Evolutionary conservation across 805 yeast genomes (phyloP), one percentile per base, ranked within the genome.

Genomic region (Saccharomyces paradoxus): DNA sequence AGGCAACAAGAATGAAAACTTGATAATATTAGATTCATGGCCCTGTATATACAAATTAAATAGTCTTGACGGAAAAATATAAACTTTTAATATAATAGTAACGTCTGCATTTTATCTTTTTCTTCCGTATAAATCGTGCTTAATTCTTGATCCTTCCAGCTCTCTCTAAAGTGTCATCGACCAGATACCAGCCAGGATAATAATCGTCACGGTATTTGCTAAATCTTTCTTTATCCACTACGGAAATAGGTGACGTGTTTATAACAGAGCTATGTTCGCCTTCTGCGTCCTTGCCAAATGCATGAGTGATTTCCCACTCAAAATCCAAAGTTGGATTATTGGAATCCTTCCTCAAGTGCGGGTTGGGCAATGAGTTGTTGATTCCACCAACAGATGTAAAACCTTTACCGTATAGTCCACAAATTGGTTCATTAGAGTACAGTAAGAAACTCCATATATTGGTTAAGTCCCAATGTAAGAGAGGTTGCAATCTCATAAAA

Each of bases 351-450:
- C 61, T 62, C 50, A 87, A 67, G 53, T 72, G 75, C 12, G 96
- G 96, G 66, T 94, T 94, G 32, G 80, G 82, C 1, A 78, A 62
- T 0, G 99, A 92, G 47, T 82, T 79, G 53, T 79, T 72, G 1
- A 82, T 72, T 0, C 96, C 94, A 2, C 99, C 99, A 21, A 94
- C 70, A 0, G 96, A 88, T 0, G 99, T 91, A 64, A 86, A 94
- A 0, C 99, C 99, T 41, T 61, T 54, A 60, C 87, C 95, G 64
- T 94, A 94, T 54, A 94, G 71, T 1, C 66, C 62, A 67, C 98
- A 92, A 67, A 92, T 90, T 2, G 77, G 77, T 46, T 85, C 77
- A n/a, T 77, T 65, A 22, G 81, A 73, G 24, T 72, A 78, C 22
- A 82, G 70, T 50, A 92, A 70, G 64, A 92, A 91, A 59, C 81